These are phyloP conservation scores for Ogataea trehalophila DNA, from an alignment of 805 yeast genomes.

Conservation along the genomic window DNA sequence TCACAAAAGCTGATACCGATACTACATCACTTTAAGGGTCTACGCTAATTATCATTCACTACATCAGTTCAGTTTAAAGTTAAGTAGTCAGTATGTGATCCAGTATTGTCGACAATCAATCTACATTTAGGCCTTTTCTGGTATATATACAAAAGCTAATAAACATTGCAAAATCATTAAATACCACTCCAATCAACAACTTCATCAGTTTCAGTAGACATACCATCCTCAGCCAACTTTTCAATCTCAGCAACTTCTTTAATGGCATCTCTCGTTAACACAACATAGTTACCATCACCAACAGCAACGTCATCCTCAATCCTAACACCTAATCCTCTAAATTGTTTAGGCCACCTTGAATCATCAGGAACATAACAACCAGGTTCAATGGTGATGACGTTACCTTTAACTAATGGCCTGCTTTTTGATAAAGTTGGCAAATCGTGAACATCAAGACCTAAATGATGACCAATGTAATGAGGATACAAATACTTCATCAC, in stretches of 20 bases:
- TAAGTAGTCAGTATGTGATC: no score
- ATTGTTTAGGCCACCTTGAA: slow-evolving; percentile 70
- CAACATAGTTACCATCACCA: slow-evolving; percentile 50
- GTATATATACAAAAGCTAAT: background rate
- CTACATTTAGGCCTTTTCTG: no score
- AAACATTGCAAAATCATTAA: background rate
- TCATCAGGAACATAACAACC: slow-evolving; percentile 84
- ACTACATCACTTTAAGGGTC: no score
- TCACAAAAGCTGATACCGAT: no score
- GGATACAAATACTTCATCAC: slow-evolving; percentile 66
- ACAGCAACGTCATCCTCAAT: slow-evolving; percentile 92
- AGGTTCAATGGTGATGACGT: slow-evolving; percentile 92
- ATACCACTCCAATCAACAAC: slow-evolving; percentile 28
- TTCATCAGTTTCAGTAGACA: slow-evolving; percentile 39
- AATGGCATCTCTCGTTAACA: slow-evolving; percentile 74
- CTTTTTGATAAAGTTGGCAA: slow-evolving; percentile 59
- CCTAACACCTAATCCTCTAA: slow-evolving; percentile 86
- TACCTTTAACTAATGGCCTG: slow-evolving; percentile 53
- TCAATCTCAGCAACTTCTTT: slow-evolving; percentile 86
- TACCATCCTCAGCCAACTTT: slow-evolving; percentile 55
- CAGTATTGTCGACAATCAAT: no score
- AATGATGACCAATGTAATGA: slow-evolving; percentile 92
- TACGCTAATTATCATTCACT: no score
- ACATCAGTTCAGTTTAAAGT: no score
- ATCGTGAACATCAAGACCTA: slow-evolving; percentile 91